Evolutionary conservation across 1,139 yeast genomes (phyloP).

Genomic region (Pichia sp.): DNA sequence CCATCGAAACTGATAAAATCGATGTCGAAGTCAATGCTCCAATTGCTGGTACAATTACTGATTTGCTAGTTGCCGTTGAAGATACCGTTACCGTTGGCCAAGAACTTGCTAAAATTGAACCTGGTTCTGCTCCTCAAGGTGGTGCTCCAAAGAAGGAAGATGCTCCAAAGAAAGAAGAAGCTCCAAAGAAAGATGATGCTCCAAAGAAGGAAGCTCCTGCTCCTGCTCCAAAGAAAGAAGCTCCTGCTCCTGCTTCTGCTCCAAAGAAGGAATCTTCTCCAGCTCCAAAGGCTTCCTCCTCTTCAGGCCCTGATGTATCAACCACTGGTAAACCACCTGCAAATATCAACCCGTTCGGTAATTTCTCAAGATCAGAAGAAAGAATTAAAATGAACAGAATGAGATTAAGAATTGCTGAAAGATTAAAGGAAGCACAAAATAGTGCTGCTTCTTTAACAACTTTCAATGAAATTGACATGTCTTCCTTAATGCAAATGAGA

Average conservation of each 20-base stretch:
- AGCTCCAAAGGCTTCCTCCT: conserved; percentile 15
- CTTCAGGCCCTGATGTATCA: conserved; percentile 20
- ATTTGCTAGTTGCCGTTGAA: conserved; percentile 75
- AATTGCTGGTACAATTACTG: conserved; percentile 81
- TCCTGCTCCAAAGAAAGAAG: conserved; percentile 34
- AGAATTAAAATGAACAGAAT: conserved; percentile 98
- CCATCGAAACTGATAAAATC: conserved; percentile 97
- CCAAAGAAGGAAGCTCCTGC: conserved; percentile 21
- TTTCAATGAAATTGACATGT: conserved; percentile 97
- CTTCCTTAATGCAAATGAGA: conserved; percentile 88
- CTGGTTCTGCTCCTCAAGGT: conserved; percentile 77
- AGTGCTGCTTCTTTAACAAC: conserved; percentile 98
- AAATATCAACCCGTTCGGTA: conserved; percentile 43
- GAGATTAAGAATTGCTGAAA: conserved; percentile 98
- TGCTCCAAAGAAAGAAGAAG: conserved; percentile 33
- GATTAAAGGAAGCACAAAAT: conserved; percentile 98
- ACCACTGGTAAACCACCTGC: conserved; percentile 30
- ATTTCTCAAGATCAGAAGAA: conserved; percentile 78
- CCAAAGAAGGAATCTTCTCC: too few species aligned
- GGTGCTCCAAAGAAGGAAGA: conserved; percentile 34
- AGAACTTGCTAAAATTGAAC: conserved; percentile 82
- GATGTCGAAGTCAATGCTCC: conserved; percentile 97
- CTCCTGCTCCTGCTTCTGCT: conserved; percentile 20
- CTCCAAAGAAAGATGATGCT: conserved; percentile 39
- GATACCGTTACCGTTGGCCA: conserved; percentile 97